A percentile compares a stretch with the other conserved stretches of the same genome.
Conservation (phyloP, 805 yeast genomes). For the Candida maltosa region DNA sequence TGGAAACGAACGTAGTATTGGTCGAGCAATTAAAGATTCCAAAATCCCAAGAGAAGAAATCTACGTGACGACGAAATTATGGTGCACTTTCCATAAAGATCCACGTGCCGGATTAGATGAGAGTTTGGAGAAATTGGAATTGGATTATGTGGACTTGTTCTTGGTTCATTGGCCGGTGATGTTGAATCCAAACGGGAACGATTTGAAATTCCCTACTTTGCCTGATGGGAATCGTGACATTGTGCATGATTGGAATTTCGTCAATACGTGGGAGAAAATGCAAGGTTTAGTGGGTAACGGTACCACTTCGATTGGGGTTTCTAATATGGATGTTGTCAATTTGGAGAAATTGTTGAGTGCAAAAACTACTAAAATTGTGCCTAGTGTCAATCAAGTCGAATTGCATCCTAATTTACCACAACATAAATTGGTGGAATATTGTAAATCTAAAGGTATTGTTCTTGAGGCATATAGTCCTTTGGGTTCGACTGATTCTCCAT, state of each 20-base stretch:
- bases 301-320: conserved; percentile 70
- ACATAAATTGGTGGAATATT: conserved; percentile 56
- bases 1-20: conserved; percentile 62
- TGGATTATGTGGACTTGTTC: conserved; percentile 75
- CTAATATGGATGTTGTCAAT: conserved; percentile 56
- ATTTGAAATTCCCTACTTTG: conserved; percentile 25
- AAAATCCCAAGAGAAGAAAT: conserved; percentile 62
- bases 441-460: conserved; percentile 17
- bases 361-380: conserved; percentile 48
- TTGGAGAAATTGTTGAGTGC: conserved; percentile 42
- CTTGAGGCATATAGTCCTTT: conserved; percentile 79
- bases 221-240: conserved; percentile 35
- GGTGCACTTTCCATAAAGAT: conserved; percentile 51
- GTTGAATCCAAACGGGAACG: conserved; percentile 40
- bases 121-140: conserved; percentile 57
- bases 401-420: neutral
- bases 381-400: conserved; percentile 45
- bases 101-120: conserved; percentile 51
- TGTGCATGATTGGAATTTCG: conserved; percentile 34
- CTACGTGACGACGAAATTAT: conserved; percentile 68
- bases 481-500: conserved; percentile 57
- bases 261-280: conserved; percentile 53
- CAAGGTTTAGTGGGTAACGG: conserved; percentile 56
- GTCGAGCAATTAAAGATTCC: conserved; percentile 48
- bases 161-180: conserved; percentile 76